Conservation (phyloP, 805 yeast species). For the Cyberlindnera sargentensis region DNA sequence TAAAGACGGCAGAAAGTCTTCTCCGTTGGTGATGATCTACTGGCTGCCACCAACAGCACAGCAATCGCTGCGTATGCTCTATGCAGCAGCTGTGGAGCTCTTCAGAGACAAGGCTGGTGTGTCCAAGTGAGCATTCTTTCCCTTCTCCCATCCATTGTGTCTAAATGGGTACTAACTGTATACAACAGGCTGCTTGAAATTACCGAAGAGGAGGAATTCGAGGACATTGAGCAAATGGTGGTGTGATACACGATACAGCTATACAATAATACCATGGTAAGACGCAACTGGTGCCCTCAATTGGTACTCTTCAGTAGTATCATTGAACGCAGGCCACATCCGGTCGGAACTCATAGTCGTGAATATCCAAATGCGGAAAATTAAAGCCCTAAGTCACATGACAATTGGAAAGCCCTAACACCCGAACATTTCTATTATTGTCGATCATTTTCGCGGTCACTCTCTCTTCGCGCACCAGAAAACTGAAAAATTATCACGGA, state of each 20-base stretch:
- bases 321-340: too few relatives aligned
- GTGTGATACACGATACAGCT: neutral
- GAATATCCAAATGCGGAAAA: too few relatives aligned
- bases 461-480: neutral
- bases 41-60: slow-evolving; percentile 87
- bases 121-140: slow-evolving; percentile 19
- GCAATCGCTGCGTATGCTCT: slow-evolving; percentile 76
- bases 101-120: slow-evolving; percentile 52
- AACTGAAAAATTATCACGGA: slow-evolving; percentile 12
- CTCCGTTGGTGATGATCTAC: slow-evolving; percentile 75
- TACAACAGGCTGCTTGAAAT: slow-evolving; percentile 45
- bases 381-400: too few relatives aligned
- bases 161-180: slow-evolving; percentile 12
- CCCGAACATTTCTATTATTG: slow-evolving; percentile 2
- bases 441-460: neutral
- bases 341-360: too few relatives aligned
- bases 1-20: slow-evolving; percentile 64
- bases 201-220: slow-evolving; percentile 66
- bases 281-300: too few relatives aligned
- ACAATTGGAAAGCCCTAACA: neutral
- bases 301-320: too few relatives aligned
- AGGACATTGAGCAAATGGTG: slow-evolving; percentile 38
- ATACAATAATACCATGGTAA: too few relatives aligned
- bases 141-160: too few relatives aligned
- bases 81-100: slow-evolving; percentile 85